phyloP scores from a whole-genome alignment of 495 filamentous ascomycete species.

The Tuber brumale region DNA sequence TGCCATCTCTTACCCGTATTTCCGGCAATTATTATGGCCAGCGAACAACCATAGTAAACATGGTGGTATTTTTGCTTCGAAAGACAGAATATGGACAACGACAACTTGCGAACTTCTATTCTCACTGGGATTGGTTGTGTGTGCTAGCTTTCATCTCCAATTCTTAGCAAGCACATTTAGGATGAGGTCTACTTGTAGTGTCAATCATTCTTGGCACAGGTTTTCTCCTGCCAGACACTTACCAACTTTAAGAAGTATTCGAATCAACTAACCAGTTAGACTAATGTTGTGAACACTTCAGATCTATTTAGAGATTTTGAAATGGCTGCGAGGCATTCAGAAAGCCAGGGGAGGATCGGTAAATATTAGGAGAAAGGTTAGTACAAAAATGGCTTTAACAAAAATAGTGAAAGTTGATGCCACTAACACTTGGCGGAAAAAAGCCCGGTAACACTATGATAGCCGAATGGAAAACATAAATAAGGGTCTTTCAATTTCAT shows the following conservation, averaged over 20 bases:
- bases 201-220: background rate
- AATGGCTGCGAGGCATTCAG: background rate
- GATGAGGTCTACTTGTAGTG: background rate
- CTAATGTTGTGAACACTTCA: background rate
- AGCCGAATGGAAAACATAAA: background rate
- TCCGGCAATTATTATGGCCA: background rate
- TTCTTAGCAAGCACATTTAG: background rate
- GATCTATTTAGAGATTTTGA: background rate
- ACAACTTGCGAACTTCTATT: background rate
- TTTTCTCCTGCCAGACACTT: background rate
- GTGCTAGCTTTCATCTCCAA: background rate
- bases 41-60: background rate
- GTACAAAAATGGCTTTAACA: background rate
- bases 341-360: background rate
- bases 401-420: background rate
- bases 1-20: background rate
- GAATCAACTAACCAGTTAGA: background rate
- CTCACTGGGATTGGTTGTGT: background rate
- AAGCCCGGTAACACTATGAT: background rate
- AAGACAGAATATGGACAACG: background rate
- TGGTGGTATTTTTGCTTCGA: background rate
- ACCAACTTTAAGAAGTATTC: background rate
- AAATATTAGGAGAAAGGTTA: background rate
- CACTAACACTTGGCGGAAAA: background rate
- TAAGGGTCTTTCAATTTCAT: background rate